Percentiles rank a stretch among this genome's conserved stretches.
These are phyloP conservation scores for Chaetoscypha palmicola DNA, from an alignment of 2,329 filamentous ascomycete species.

Conservation along the genomic window DNA sequence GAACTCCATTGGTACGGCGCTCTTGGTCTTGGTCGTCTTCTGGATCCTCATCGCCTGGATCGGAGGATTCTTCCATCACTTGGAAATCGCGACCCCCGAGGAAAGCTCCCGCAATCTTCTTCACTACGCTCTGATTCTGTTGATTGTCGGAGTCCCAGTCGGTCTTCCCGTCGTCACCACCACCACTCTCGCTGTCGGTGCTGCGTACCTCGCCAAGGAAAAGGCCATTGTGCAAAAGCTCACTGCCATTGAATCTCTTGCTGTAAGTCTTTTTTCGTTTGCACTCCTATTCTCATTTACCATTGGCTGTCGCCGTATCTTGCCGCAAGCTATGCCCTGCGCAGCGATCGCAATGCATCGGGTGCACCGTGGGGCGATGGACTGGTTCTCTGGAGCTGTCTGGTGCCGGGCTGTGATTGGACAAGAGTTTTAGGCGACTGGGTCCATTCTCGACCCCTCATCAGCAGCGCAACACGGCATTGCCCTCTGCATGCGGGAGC, in stretches of 20 bases:
- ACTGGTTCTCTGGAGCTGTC: neutral
- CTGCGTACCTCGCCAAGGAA: constrained; percentile 69
- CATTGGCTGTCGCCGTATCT: neutral
- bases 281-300: neutral
- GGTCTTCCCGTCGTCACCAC: constrained; percentile 75
- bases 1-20: constrained; percentile 69
- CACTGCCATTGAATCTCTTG: constrained; percentile 69
- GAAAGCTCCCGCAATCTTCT: constrained; percentile 56
- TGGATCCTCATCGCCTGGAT: constrained; percentile 71
- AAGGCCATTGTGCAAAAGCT: constrained; percentile 76
- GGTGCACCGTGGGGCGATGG: neutral
- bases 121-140: constrained; percentile 61
- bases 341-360: neutral
- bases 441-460: neutral
- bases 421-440: neutral
- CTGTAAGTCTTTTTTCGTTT: constrained; percentile 30
- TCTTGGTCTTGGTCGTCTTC: constrained; percentile 70
- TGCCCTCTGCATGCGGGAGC: neutral
- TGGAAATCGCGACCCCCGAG: constrained; percentile 54
- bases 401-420: too few relatives aligned
- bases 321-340: neutral
- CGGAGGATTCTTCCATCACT: constrained; percentile 69
- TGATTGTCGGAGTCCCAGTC: constrained; percentile 74
- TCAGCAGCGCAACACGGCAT: neutral
- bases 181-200: constrained; percentile 69